Conservation (phyloP, 2,329 filamentous ascomycete genomes). For the Geosmithia flava region DNA sequence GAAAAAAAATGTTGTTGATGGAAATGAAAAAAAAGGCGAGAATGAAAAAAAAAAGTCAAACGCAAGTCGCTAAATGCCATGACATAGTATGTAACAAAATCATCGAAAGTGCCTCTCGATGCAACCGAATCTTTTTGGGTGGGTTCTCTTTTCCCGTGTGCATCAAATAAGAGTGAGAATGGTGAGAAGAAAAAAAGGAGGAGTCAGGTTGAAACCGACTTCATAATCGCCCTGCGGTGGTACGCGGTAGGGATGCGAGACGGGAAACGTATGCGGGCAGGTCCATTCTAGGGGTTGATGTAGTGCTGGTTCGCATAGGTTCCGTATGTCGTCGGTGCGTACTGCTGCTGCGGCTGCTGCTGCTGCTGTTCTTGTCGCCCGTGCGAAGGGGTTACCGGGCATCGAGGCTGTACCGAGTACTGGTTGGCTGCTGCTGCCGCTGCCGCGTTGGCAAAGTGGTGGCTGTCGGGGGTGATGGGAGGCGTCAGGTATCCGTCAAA, state of each 20-base stretch:
- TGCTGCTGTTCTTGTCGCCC: slow-evolving; percentile 6
- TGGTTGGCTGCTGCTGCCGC: slow-evolving; percentile 30
- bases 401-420: slow-evolving; percentile 34
- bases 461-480: slow-evolving; percentile 70
- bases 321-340: slow-evolving; percentile 15
- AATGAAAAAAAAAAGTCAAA: slow-evolving; percentile 6
- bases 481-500: slow-evolving; percentile 72
- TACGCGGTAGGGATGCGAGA: too few species aligned
- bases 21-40: background rate
- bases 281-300: slow-evolving; percentile 4
- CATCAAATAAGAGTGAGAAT: too few species aligned
- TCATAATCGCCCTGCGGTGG: background rate
- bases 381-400: slow-evolving; percentile 47
- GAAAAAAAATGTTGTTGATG: background rate
- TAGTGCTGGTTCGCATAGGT: slow-evolving; percentile 2
- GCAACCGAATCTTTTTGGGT: slow-evolving; percentile 4
- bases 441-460: slow-evolving; percentile 33
- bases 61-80: slow-evolving; percentile 33
- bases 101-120: slow-evolving; percentile 15
- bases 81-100: slow-evolving; percentile 20
- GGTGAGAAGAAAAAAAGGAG: background rate
- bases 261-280: too few species aligned
- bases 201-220: background rate
- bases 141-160: background rate
- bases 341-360: slow-evolving; percentile 8